A percentile compares a stretch with the other conserved stretches of the same genome.
phyloP scores from a whole-genome alignment of 169 alveolate species.

The Babesia caballi region DNA sequence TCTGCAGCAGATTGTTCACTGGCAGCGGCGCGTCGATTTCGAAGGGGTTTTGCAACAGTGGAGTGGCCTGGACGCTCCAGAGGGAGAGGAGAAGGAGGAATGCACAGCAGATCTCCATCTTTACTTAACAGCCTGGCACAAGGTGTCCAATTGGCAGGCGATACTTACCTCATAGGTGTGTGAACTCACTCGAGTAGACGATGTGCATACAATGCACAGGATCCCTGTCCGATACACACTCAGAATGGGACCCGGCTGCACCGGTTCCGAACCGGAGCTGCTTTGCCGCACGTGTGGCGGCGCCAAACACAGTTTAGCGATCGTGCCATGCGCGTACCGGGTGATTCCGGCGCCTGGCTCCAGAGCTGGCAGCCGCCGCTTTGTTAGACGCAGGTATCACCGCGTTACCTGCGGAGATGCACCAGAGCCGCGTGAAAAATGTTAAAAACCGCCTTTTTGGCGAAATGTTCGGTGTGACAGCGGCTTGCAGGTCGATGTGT shows the following conservation, averaged over 20 bases:
- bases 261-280: neutral
- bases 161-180: constrained; percentile 5
- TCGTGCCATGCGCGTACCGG: neutral
- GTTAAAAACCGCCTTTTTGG: too few relatives aligned
- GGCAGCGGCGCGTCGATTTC: constrained; percentile 9
- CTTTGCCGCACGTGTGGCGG: neutral
- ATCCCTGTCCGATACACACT: neutral
- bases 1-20: neutral
- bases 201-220: neutral
- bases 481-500: constrained; percentile 2
- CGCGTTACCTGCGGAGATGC: too few relatives aligned
- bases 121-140: neutral
- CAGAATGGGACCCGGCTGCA: neutral
- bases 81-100: neutral
- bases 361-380: too few relatives aligned
- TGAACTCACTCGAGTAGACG: neutral
- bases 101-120: neutral
- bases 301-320: constrained; percentile 22
- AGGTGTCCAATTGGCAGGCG: neutral
- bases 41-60: neutral
- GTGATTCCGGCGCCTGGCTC: neutral
- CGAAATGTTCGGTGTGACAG: too few relatives aligned
- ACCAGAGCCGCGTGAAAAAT: too few relatives aligned
- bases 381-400: too few relatives aligned
- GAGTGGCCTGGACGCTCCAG: neutral